Evolutionary conservation across 306 rosid species (phyloP), one percentile per base, ranked within the genome.

Genomic region (Elaeagnus macrophylla): DNA sequence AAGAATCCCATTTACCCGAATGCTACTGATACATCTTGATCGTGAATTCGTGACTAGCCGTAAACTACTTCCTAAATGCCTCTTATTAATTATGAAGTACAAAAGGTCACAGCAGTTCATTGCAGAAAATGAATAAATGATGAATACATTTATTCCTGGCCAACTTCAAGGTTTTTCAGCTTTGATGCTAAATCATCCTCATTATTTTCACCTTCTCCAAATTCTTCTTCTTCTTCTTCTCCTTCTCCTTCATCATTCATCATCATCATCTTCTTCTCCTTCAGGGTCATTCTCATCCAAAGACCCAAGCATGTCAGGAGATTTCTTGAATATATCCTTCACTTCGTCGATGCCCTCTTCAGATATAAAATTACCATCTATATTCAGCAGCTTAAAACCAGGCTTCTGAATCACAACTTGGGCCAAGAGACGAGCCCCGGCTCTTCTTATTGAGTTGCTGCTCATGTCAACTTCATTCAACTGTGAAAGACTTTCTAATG

Each of bases 231-330:
- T 25, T 25, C 4, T 25, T 25, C 87, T 6, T 68, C 75, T 10
- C 77, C 94, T 46, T 6, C 70, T 66, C 95, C 95, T 44, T 87
- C 89, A 14, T 93, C 94, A 66, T 93, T 93, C 18, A n/a, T n/a
- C n/a, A 25, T 25, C 25, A 9, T 56, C 87, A 8, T 68, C 75
- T 10, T 79, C 94, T 46, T 6, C 70, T 66, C 95, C 95, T 44
- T 87, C 89, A 14, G 96, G 95, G 45, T 93, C 94, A 66, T 93
- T 93, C 18, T 88, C 96, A 56, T 88, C 88, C 76, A 93, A 67
- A 37, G 89, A 57, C 54, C 84, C 96, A 9, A 93, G 90, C 67
- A 52, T 38, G 44, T 72, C 59, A 0, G 88, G 86, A 64, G 61
- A 73, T 19, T 75, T 79, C 78, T 75, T 81, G 48, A 88, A 88